Evolutionary conservation across 108 stramenopile species (phyloP).

Genomic region (Bacterosira constricta): DNA sequence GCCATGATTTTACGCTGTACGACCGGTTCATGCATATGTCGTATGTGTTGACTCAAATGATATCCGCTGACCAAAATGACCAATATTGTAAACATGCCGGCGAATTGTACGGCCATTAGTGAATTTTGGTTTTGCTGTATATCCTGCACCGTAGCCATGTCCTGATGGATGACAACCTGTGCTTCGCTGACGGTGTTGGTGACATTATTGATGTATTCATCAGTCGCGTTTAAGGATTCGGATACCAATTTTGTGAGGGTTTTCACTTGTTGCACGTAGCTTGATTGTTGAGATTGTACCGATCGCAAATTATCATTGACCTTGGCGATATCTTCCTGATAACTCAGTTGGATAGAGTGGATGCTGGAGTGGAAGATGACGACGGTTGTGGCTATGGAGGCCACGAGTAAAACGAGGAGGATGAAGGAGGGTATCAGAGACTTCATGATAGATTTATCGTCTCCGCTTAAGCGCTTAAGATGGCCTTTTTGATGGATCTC

Average conservation of each 20-base stretch:
- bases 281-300: constrained; percentile 25
- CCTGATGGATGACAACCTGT: constrained; percentile 24
- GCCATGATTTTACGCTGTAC: constrained; percentile 87
- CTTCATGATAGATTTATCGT: constrained; percentile 4
- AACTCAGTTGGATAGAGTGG: constrained; percentile 18
- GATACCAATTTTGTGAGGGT: constrained; percentile 30
- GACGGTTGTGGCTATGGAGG: constrained; percentile 29
- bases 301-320: constrained; percentile 4
- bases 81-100: constrained; percentile 81
- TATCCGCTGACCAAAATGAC: constrained; percentile 78
- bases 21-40: constrained; percentile 78
- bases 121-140: constrained; percentile 48
- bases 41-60: constrained; percentile 79
- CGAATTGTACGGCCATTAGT: constrained; percentile 65
- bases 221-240: constrained; percentile 30
- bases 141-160: constrained; percentile 30
- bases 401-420: constrained; percentile 27
- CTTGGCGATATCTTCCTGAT: constrained; percentile 16
- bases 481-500: too few relatives aligned
- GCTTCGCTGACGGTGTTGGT: constrained; percentile 32
- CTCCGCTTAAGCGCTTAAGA: too few relatives aligned
- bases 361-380: constrained; percentile 34
- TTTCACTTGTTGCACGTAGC: constrained; percentile 5
- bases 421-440: constrained; percentile 21
- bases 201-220: constrained; percentile 43